Base-by-base conservation (phyloP, 768 basidiomycete genomes). In the Rhizopogon roseolus region DNA sequence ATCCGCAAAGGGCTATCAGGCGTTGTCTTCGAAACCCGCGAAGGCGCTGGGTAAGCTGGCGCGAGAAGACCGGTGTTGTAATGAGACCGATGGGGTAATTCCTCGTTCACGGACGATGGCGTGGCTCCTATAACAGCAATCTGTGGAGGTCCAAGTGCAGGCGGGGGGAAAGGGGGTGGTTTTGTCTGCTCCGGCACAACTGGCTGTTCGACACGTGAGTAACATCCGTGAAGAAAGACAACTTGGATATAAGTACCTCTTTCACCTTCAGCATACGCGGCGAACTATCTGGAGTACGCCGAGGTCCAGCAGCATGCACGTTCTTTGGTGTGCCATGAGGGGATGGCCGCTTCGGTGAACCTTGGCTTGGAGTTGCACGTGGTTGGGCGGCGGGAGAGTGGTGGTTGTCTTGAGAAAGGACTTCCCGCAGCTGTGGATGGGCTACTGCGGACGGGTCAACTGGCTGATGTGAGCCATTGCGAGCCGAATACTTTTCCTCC, bases 71-170 rank as follows among this genome's bases (percentile, higher is more conserved):
- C 38, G 50, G 60, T 54, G 52, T 69, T 58, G 37, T 69, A 52
- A 36, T 51, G 59, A 37, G 48, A 45, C 7, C 60, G 44, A 9
- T 50, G 56, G 9, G 67, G 67, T n/a, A 69, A 50, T 8, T 71
- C 60, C 19, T 53, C 55, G 25, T 46, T 19, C 14, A 51, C 37
- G 13, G 59, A 40, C 17, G 60, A 19, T 4, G 67, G 67, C 19
- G 67, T 71, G 45, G 67, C 65, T 27, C 62, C 65, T 10, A 69
- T 64, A 17, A 69, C 58, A 25, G 67, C 60, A 16, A 69, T 69
- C 46, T 71, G 67, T 4, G 67, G 67, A 25, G 58, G 63, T 37
- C 49, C 61, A 22, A 42, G 52, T 5, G 49, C 14, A 39, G 38
- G 53, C 9, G 36, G 49, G 19, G 38, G 57, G 44, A 58, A 27